These are phyloP conservation scores for Colletotrichum limetticola DNA, from an alignment of 2,329 filamentous ascomycete genomes.

Conservation along the genomic window DNA sequence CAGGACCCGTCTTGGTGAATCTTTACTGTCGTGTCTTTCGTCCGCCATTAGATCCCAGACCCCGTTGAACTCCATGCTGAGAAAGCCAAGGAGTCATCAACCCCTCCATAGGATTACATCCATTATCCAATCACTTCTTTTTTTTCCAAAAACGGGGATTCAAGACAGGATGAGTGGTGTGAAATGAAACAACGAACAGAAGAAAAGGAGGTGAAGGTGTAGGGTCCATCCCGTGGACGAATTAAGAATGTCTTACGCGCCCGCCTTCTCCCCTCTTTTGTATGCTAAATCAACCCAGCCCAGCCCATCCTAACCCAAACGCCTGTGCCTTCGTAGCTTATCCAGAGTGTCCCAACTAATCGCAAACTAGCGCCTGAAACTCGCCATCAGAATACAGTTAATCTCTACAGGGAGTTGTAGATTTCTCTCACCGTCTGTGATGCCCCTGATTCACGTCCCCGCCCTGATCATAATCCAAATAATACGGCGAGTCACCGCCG, in stretches of 20 bases:
- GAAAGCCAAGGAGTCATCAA: background rate
- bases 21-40: background rate
- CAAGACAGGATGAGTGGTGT: background rate
- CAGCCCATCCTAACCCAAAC: background rate
- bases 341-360: too few relatives aligned
- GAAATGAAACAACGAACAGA: background rate
- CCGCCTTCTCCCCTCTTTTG: background rate
- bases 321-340: too few relatives aligned
- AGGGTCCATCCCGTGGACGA: background rate
- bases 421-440: background rate
- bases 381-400: background rate
- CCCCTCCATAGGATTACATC: background rate
- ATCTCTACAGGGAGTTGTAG: background rate
- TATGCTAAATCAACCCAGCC: background rate
- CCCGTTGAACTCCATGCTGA: background rate
- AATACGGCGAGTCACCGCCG: conserved; percentile 41
- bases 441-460: conserved; percentile 8
- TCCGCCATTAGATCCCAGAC: background rate
- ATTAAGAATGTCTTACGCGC: background rate
- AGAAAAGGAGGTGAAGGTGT: background rate
- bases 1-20: background rate
- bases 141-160: background rate
- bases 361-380: background rate
- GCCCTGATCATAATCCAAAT: conserved; percentile 36
- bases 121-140: background rate